These are phyloP conservation scores for Coemansia sp. DNA, from an alignment of 371 early-diverging fungal genomes.

Conservation along the genomic window DNA sequence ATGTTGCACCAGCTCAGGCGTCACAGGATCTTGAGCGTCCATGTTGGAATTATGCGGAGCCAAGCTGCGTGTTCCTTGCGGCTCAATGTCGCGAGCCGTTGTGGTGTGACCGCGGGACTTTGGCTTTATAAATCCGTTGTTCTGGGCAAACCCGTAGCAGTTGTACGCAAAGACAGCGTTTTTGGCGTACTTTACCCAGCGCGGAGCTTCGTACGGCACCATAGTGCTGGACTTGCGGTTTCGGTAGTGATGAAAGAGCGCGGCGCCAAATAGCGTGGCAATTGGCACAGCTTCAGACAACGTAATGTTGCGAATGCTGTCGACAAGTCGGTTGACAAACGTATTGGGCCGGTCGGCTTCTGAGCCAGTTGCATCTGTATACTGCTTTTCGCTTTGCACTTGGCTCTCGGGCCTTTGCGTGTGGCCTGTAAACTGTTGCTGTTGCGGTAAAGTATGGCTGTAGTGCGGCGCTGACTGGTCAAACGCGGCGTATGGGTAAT, in stretches of 20 bases:
- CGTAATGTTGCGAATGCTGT: not conserved
- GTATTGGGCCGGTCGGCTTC: not conserved
- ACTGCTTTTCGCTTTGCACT: not conserved
- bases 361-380: not conserved
- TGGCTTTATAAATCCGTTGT: constrained; percentile 9
- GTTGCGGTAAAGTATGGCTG: not conserved
- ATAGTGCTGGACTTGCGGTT: constrained; percentile 13
- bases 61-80: not conserved
- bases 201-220: constrained; percentile 31
- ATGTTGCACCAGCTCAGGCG: constrained; percentile 14
- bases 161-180: constrained; percentile 22
- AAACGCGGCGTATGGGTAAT: not conserved
- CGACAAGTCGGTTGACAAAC: constrained; percentile 2
- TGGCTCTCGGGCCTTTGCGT: not conserved
- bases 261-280: not conserved
- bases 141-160: constrained; percentile 20
- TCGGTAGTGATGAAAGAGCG: constrained; percentile 15
- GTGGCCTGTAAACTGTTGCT: not conserved
- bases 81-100: not conserved
- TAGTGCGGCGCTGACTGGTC: not conserved
- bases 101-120: constrained; percentile 1
- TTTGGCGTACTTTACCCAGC: constrained; percentile 31
- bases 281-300: constrained; percentile 3
- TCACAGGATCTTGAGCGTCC: not conserved
- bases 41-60: not conserved